Base-by-base conservation (phyloP, 352 stramenopile species). In the Globisporangium solare region DNA sequence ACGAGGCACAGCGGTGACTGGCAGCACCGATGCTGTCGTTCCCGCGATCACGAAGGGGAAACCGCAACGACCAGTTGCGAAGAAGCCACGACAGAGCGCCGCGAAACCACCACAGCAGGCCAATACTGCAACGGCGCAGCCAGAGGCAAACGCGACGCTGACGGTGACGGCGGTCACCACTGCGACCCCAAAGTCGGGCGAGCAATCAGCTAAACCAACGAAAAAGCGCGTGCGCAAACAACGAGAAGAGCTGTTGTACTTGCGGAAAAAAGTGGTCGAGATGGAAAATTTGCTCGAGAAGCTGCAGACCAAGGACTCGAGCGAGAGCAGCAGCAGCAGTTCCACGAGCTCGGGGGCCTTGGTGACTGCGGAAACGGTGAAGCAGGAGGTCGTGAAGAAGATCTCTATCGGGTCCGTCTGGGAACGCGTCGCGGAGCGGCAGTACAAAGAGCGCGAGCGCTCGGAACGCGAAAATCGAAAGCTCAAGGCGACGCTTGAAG, bases 381-480 rank as follows among this genome's bases (percentile, higher is more conserved):
- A 35, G 27, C 27, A 35, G 27, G 27, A 35, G 10, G 27, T 3
- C 5, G 27, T 11, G 27, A 35, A 35, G 7, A 35, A 35, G 10
- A 35, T 35, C 27, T 35, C 27, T 12, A 21, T 62, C n/a, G 12
- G 24, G 20, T n/a, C 43, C 35, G 21, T 40, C 13, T 81, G 71
- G 74, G 58, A 71, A 18, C 31, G 11, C 12, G 68, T 79, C 3
- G 71, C 66, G 5, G 55, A 62, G 40, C 52, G 56, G 6, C 70
- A 83, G 27, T 17, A 51, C 14, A 59, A 63, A 3, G 73, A 67
- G 43, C 54, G 55, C 37, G n/a, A 21, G 35, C 57, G 63, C 20
- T 58, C 64, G 1, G 65, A 77, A 40, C 45, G 66, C 32, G 66
- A 76, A 49, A 79, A 79, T 42, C 53, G 51, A 6, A 57, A 58